These are phyloP conservation scores for Prinsepia uniflora DNA, from an alignment of 306 rosid species.

Conservation along the genomic window DNA sequence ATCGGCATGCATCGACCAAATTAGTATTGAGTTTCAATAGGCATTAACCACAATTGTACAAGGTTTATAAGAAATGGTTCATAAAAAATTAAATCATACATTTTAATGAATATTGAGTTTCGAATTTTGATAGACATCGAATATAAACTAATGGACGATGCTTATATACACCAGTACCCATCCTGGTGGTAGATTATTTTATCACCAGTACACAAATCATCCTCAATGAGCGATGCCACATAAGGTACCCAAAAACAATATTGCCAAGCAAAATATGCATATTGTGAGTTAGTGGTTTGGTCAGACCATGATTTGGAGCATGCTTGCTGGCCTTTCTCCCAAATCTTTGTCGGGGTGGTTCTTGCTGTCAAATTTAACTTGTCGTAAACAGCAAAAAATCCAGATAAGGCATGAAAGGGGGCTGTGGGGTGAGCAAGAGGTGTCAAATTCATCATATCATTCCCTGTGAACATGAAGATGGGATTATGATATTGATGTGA, in stretches of 20 bases:
- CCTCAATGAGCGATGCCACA: slow-evolving; percentile 71
- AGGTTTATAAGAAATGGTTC: too few relatives aligned
- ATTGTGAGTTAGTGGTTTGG: slow-evolving; percentile 37
- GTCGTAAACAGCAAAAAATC: slow-evolving; percentile 72
- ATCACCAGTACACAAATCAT: slow-evolving; percentile 58
- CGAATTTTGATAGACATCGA: too few relatives aligned
- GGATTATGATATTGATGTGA: neutral
- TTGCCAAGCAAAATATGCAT: slow-evolving; percentile 42
- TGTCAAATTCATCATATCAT: slow-evolving; percentile 44
- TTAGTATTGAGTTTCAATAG: too few relatives aligned
- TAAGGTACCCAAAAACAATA: slow-evolving; percentile 76
- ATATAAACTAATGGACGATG: too few relatives aligned
- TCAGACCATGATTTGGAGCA: slow-evolving; percentile 61
- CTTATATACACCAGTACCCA: too few relatives aligned
- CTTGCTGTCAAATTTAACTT: slow-evolving; percentile 56
- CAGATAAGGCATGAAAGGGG: slow-evolving; percentile 71
- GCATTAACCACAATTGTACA: too few relatives aligned
- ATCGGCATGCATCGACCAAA: too few relatives aligned
- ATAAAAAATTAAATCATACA: too few relatives aligned
- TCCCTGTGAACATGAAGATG: slow-evolving; percentile 44
- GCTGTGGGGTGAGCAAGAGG: slow-evolving; percentile 36
- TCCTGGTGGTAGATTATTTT: too few relatives aligned
- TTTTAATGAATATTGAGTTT: too few relatives aligned
- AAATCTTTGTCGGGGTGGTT: slow-evolving; percentile 57
- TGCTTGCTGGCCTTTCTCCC: slow-evolving; percentile 64